Evolutionary conservation across 371 early-diverging fungal genomes (phyloP), one percentile per base, ranked within the genome.

Genomic region (Circinella minor): DNA sequence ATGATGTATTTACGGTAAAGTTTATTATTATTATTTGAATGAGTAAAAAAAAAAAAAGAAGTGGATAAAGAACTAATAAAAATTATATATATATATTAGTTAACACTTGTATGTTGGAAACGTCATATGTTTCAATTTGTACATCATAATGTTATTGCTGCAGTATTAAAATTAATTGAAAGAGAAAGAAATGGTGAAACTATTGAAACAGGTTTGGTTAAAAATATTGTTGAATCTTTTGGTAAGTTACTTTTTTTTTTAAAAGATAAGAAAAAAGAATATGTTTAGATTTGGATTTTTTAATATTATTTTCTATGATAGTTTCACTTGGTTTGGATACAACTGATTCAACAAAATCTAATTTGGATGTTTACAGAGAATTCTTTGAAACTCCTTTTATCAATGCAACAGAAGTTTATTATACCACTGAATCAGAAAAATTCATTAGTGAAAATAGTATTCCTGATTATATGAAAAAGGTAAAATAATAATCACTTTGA

Each of bases 391-490:
- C 75, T 57, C 92, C 92, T 13, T 96, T 96, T 75, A 82, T 95
- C 46, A 84, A 80, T 36, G 91, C 91, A 20, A 94, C 96, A 3
- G 92, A 91, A 69, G 81, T 83, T 9, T 97, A 93, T 85, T 98
- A 98, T 79, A 88, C 88, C 71, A 87, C 89, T 66, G 96, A 95
- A 77, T 90, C 92, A 51, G 93, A 94, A 74, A 88, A 87, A 34
- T 96, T 96, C 74, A 86, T 96, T 63, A 86, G 90, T 60, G 93
- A 94, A 68, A 94, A 96, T 79, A 88, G 92, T 61, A 88, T 96
- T 46, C 89, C 94, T 36, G 96, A 96, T 59, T 98, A 98, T 78
- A 94, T 98, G 95, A 92, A 93, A 73, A 94, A 95, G 88, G 88
- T 86, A 64, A 34, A 63, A 3, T 55, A 63, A 65, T 13, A 37